Base-by-base conservation (phyloP, 225 moss, liverwort and hornwort species). In the Straminergon stramineum region DNA sequence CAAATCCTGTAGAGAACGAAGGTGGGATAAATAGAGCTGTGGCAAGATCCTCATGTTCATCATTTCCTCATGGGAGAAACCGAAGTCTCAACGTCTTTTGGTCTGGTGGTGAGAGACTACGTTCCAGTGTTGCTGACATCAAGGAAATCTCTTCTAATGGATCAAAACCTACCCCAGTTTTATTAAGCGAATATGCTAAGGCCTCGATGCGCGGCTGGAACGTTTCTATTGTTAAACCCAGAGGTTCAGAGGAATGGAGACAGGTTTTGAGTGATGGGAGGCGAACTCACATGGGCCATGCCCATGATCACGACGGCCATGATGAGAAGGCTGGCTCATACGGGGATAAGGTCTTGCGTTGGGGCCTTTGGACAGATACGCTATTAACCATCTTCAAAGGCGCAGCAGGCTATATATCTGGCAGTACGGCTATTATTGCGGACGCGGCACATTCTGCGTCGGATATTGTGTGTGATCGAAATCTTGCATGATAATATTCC, bases 381-480 rank as follows among this genome's bases (percentile, higher is more conserved):
- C 28, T 91, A 53, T 91, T 99, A 82, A 90, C 99, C 32, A 76
- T 97, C 53, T 93, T 94, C 81, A 99, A 99, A 94, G 96, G 99
- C n/a, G 94, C 92, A 91, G 99, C 99, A 88, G 99, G 99, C 84
- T 97, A 90, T 89, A 92, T 99, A 52, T 97, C 97, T 87, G 99
- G 97, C 84, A 97, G 97, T 89, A 93, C 95, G 37, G 99, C 99
- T 62, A 95, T 99, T 51, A 96, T 97, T 90, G 99, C 99, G 31
- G 99, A 99, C 85, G 97, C 99, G 60, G 99, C 97, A 55, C 99
- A 99, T 89, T 97, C 97, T 81, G 94, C 96, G 81, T 97, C 97
- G 57, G 99, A 99, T 84, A 92, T 99, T 83, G 99, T 99, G 81
- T 87, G 94, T 88, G 53, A 79, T 89, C 61, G 61, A 84, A 83